phyloP scores from a whole-genome alignment of 371 early-diverging fungal genomes.

The Funneliformis caledonium region DNA sequence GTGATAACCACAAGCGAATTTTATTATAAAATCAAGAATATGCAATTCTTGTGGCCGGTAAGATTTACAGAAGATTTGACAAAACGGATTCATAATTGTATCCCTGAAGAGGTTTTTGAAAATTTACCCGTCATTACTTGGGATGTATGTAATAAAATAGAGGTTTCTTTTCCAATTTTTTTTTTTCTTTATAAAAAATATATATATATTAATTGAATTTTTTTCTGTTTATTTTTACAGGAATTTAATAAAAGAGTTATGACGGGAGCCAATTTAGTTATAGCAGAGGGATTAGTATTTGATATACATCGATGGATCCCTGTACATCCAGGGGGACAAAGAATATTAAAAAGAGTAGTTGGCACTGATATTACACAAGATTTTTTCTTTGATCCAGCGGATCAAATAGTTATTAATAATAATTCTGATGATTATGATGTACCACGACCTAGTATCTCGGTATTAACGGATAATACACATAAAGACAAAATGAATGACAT shows the following conservation, averaged over 20 bases:
- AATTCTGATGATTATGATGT: background rate
- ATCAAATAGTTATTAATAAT: too few species aligned
- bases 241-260: constrained; percentile 33
- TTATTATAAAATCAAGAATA: constrained; percentile 23
- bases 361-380: constrained; percentile 18
- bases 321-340: constrained; percentile 39
- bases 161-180: background rate
- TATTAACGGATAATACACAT: background rate
- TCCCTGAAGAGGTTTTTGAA: background rate
- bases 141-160: background rate
- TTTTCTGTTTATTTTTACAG: background rate
- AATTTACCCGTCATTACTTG: background rate
- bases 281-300: constrained; percentile 40
- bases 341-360: constrained; percentile 34
- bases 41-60: constrained; percentile 21
- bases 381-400: constrained; percentile 10
- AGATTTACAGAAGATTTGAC: background rate
- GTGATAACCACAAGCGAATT: background rate
- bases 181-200: background rate
- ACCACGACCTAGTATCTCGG: background rate
- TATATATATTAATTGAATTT: too few species aligned
- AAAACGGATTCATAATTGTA: background rate
- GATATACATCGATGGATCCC: constrained; percentile 40
- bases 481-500: background rate
- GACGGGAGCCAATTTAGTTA: constrained; percentile 39